phyloP scores from a whole-genome alignment of 257 asterid genomes.

The Fraxinus quadrangulata region DNA sequence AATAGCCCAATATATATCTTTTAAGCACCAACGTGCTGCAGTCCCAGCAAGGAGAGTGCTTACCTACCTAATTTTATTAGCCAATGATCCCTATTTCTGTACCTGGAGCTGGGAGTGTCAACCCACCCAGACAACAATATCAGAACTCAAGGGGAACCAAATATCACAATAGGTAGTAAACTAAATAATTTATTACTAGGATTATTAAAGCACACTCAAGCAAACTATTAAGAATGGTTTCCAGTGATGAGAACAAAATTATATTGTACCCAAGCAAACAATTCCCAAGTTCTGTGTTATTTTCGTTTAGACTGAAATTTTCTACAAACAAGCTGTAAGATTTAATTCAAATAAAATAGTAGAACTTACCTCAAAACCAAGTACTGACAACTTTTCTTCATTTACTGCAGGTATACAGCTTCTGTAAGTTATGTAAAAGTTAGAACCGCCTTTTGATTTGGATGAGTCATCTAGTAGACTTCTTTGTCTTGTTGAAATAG shows the following conservation, averaged over 20 bases:
- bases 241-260: not conserved
- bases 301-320: not conserved
- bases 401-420: constrained; percentile 87
- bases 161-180: not conserved
- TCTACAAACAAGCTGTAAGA: not conserved
- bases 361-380: constrained; percentile 82
- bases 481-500: constrained; percentile 48
- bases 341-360: not conserved
- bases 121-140: too few species aligned
- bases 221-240: not conserved
- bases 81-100: too few species aligned
- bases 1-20: not conserved
- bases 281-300: not conserved
- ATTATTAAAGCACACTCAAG: too few species aligned
- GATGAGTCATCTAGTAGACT: constrained; percentile 52
- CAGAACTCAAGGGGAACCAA: not conserved
- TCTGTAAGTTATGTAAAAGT: constrained; percentile 67
- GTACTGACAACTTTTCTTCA: constrained; percentile 82
- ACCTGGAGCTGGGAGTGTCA: too few species aligned
- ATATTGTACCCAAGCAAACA: not conserved
- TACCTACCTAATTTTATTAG: not conserved
- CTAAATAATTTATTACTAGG: not conserved
- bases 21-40: not conserved
- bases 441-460: constrained; percentile 42
- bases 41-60: too few species aligned